phyloP scores from a whole-genome alignment of 78 protist genomes.

The Chrysochromulina tobinii region DNA sequence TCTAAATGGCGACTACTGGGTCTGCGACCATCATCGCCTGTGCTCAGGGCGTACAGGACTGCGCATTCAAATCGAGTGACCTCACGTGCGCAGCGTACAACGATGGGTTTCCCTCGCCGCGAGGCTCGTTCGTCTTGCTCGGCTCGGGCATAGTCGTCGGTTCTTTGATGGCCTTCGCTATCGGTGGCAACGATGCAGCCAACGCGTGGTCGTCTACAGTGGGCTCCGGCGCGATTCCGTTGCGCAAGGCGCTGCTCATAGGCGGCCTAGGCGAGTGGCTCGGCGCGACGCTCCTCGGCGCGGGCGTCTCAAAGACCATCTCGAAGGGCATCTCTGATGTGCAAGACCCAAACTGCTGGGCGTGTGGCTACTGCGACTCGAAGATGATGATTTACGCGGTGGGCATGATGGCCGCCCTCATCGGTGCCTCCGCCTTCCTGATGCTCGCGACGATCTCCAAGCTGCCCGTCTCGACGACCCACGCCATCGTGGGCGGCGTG shows the following conservation, averaged over 20 bases:
- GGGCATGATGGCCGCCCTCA: background rate
- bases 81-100: too few species aligned
- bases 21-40: too few species aligned
- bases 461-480: conserved; percentile 34
- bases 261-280: background rate
- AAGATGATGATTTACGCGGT: background rate
- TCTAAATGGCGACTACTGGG: too few species aligned
- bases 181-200: conserved; percentile 19
- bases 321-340: background rate
- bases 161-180: background rate
- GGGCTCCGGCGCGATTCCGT: background rate
- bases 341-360: background rate
- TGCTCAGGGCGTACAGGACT: too few species aligned
- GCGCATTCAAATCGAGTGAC: too few species aligned
- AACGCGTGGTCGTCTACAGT: background rate
- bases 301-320: background rate
- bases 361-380: background rate
- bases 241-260: background rate
- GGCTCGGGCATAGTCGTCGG: too few species aligned
- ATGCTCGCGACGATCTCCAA: background rate
- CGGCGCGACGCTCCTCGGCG: conserved; percentile 12
- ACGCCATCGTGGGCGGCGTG: background rate
- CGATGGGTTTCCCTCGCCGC: too few species aligned
- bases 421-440: background rate
- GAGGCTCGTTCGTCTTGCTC: too few species aligned